Evolutionary conservation across 2,329 filamentous ascomycete species (phyloP).

Genomic region (Phialophora macrospora): DNA sequence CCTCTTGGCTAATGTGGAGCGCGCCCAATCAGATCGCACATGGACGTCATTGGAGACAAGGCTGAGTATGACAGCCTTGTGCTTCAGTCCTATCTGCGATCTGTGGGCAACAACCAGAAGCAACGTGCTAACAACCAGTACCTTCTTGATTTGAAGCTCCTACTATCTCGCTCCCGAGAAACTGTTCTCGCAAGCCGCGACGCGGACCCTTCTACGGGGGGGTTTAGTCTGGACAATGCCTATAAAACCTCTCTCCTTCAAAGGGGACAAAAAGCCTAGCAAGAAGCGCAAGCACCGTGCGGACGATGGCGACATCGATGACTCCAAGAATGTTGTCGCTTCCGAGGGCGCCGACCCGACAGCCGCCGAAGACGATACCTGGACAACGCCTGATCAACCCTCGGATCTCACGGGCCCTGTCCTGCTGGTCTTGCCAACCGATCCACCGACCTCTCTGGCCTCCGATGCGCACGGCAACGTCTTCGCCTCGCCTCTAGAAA

Average conservation of each 20-base stretch:
- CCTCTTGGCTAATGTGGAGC: neutral
- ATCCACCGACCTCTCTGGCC: slow-evolving; percentile 74
- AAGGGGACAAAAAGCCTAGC: slow-evolving; percentile 85
- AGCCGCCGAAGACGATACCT: slow-evolving; percentile 74
- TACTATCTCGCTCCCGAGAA: neutral
- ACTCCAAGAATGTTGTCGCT: slow-evolving; percentile 24
- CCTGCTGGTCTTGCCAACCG: slow-evolving; percentile 79
- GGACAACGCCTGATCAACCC: slow-evolving; percentile 80
- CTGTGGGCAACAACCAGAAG: neutral
- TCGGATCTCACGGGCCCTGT: slow-evolving; percentile 80
- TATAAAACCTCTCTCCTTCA: slow-evolving; percentile 87
- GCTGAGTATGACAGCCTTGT: slow-evolving; percentile 4
- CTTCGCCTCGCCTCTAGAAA: slow-evolving; percentile 80
- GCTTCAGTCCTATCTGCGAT: neutral
- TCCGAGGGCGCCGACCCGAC: slow-evolving; percentile 41
- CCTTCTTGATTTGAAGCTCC: neutral
- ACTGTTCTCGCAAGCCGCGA: neutral
- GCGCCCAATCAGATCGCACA: neutral
- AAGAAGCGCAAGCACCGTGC: slow-evolving; percentile 77
- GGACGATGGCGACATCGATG: slow-evolving; percentile 49
- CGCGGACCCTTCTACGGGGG: neutral
- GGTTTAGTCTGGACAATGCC: slow-evolving; percentile 26
- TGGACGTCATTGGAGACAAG: neutral
- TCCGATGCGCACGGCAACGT: slow-evolving; percentile 87
- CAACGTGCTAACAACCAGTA: neutral